Evolutionary conservation across 139 green algal genomes (phyloP).

Genomic region (Dunaliella primolecta): DNA sequence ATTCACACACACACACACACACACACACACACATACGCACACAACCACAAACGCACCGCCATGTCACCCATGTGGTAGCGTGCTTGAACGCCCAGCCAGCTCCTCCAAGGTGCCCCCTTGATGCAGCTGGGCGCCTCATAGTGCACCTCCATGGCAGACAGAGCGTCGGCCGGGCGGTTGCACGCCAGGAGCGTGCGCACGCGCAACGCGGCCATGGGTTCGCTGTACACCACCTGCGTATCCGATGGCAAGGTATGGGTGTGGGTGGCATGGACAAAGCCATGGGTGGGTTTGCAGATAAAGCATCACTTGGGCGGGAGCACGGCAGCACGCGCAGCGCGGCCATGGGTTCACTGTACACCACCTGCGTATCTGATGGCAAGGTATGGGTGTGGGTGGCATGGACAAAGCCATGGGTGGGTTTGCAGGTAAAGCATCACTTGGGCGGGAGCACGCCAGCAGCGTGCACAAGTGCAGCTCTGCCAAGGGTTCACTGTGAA

Average conservation of each 20-base stretch:
- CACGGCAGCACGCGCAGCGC: conserved; percentile 18
- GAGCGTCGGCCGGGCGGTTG: background rate
- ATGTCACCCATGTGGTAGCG: conserved; percentile 24
- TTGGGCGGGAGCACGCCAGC: no score
- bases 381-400: background rate
- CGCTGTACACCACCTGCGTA: conserved; percentile 39
- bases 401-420: no score
- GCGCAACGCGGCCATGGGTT: conserved; percentile 29
- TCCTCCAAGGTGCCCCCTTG: conserved; percentile 24
- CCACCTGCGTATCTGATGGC: conserved; percentile 20
- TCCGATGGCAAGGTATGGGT: background rate
- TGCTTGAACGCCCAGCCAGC: conserved; percentile 38
- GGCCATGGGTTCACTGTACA: conserved; percentile 42
- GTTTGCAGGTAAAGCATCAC: no score
- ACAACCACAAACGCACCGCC: background rate
- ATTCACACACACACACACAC: background rate
- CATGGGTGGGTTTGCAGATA: no score
- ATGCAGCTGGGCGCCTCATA: conserved; percentile 16
- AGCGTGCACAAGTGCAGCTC: conserved; percentile 13
- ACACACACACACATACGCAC: background rate
- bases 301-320: no score
- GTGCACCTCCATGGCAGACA: conserved; percentile 10
- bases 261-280: no score
- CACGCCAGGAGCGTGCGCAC: conserved; percentile 20
- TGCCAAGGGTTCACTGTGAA: conserved; percentile 40